phyloP scores from a whole-genome alignment of 805 yeast genomes.

The Kodamaea hsintzibuensis region DNA sequence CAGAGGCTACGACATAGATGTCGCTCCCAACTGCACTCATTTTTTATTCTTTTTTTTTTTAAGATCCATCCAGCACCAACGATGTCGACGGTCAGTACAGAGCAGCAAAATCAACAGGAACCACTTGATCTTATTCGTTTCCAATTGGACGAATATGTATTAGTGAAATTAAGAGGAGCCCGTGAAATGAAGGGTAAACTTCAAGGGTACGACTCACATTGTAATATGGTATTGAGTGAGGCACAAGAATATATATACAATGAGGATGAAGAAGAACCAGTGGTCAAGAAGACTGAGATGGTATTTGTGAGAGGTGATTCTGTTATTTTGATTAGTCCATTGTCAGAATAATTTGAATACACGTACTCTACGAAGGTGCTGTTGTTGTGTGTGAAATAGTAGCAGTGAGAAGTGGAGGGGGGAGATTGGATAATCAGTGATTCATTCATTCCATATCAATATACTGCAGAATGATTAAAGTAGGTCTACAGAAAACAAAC shows the following conservation, averaged over 20 bases:
- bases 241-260: slow-evolving; percentile 81
- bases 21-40: background rate
- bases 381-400: background rate
- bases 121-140: slow-evolving; percentile 90
- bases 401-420: too few species aligned
- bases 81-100: slow-evolving; percentile 37
- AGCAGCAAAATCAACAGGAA: slow-evolving; percentile 43
- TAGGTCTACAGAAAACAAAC: background rate
- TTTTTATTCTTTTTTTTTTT: background rate
- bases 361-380: background rate
- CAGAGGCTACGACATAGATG: background rate
- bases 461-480: background rate
- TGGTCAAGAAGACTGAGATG: slow-evolving; percentile 73
- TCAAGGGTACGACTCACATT: slow-evolving; percentile 95
- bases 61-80: background rate
- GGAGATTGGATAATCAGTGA: background rate
- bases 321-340: slow-evolving; percentile 74
- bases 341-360: slow-evolving; percentile 13
- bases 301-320: slow-evolving; percentile 98
- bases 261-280: slow-evolving; percentile 43
- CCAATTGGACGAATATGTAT: slow-evolving; percentile 82
- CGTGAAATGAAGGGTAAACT: slow-evolving; percentile 87
- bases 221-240: slow-evolving; percentile 92
- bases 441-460: background rate
- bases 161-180: slow-evolving; percentile 90